Evolutionary conservation across 805 yeast genomes (phyloP).

Genomic region (Barnettozyma sucrosica): DNA sequence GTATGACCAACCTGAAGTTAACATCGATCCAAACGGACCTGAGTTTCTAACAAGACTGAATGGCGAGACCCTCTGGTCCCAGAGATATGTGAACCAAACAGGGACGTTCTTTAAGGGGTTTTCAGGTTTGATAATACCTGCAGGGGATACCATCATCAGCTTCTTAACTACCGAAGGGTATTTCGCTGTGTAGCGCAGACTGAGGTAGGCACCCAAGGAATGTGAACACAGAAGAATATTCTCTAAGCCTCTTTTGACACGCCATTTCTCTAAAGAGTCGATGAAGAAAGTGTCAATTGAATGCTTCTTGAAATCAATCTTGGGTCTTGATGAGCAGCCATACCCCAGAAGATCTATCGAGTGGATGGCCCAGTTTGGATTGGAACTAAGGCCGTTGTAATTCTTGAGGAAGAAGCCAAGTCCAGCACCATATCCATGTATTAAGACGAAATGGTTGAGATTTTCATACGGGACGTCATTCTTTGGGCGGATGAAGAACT

Average conservation of each 20-base stretch:
- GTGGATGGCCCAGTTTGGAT: slow-evolving; percentile 63
- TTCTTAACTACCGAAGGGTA: slow-evolving; percentile 58
- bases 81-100: slow-evolving; percentile 67
- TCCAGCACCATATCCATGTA: slow-evolving; percentile 97
- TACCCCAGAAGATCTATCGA: slow-evolving; percentile 87
- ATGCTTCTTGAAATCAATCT: slow-evolving; percentile 36
- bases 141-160: slow-evolving; percentile 82
- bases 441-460: slow-evolving; percentile 53
- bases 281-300: slow-evolving; percentile 35
- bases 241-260: slow-evolving; percentile 38
- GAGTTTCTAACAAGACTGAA: slow-evolving; percentile 71
- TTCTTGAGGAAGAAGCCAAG: slow-evolving; percentile 79
- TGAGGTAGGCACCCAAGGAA: slow-evolving; percentile 87
- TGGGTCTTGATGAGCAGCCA: slow-evolving; percentile 83
- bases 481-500: slow-evolving; percentile 56
- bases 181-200: slow-evolving; percentile 58
- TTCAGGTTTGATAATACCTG: slow-evolving; percentile 60
- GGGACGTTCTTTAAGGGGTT: slow-evolving; percentile 48
- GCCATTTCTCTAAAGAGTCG: slow-evolving; percentile 62
- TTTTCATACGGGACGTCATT: slow-evolving; percentile 25
- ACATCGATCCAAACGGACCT: slow-evolving; percentile 77
- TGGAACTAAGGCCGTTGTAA: slow-evolving; percentile 44
- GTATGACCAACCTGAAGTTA: slow-evolving; percentile 86
- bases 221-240: slow-evolving; percentile 70
- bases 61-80: slow-evolving; percentile 88